Evolutionary conservation across 176 grass and related monocot species (phyloP).

Genomic region (Stipa capillata): DNA sequence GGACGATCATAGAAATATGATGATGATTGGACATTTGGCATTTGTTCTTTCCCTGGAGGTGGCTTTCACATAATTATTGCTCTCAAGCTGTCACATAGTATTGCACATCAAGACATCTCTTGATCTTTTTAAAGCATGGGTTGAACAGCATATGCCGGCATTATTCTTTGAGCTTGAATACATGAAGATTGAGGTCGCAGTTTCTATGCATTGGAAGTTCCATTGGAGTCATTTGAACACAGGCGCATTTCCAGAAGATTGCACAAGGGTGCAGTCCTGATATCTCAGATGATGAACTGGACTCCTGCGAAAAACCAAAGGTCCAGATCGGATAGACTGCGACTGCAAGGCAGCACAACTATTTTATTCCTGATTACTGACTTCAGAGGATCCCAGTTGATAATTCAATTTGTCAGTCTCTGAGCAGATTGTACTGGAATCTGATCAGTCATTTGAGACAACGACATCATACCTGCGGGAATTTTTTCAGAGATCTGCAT

Average conservation of each 20-base stretch:
- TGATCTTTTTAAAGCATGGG: not conserved
- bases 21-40: constrained; percentile 1
- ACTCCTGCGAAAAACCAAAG: not conserved
- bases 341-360: not conserved
- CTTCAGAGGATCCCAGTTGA: constrained; percentile 11
- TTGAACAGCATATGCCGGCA: constrained; percentile 23
- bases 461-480: not conserved
- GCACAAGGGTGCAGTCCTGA: not conserved
- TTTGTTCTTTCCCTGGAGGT: not conserved
- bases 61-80: not conserved
- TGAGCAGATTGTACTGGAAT: not conserved
- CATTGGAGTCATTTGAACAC: not conserved
- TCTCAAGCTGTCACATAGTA: constrained; percentile 19
- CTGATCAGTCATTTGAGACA: too few species aligned
- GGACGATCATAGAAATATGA: not conserved
- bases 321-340: not conserved
- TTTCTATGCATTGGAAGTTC: constrained; percentile 4
- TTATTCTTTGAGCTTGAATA: not conserved
- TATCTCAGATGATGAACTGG: not conserved
- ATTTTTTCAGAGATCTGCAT: not conserved
- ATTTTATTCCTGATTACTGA: not conserved
- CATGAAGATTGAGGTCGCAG: not conserved
- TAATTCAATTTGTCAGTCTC: not conserved
- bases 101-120: constrained; percentile 1
- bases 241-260: not conserved